A percentile compares a stretch with the other conserved stretches of the same genome.
phyloP scores from a whole-genome alignment of 1,284 basidiomycete genomes.

The Ceratobasidium theobromae region DNA sequence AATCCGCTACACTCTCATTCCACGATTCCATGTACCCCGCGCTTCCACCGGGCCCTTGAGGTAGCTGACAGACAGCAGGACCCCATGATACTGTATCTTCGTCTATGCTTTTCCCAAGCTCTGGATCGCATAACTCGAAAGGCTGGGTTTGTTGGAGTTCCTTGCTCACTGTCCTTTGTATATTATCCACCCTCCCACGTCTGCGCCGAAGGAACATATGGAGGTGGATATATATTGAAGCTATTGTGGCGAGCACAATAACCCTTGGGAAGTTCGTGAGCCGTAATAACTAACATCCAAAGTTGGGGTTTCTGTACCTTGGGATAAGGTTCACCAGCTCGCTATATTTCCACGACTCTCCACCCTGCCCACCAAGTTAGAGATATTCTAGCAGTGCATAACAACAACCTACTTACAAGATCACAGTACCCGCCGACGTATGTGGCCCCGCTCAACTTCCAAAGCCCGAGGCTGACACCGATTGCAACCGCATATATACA shows the following conservation, averaged over 20 bases:
- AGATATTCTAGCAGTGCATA: background rate
- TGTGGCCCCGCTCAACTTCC: background rate
- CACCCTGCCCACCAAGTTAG: background rate
- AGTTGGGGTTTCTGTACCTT: background rate
- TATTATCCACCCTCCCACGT: background rate
- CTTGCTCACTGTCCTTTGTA: background rate
- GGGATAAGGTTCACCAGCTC: constrained; percentile 17
- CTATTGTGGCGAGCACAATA: background rate
- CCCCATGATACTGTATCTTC: too few relatives aligned
- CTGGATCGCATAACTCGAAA: background rate
- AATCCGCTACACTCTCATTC: constrained; percentile 4
- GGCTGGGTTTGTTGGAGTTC: background rate
- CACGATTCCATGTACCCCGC: background rate
- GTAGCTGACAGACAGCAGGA: background rate
- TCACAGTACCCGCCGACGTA: constrained; percentile 18
- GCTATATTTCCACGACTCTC: background rate
- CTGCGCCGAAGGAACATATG: constrained; percentile 2
- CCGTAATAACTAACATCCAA: background rate
- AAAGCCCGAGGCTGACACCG: constrained; percentile 5
- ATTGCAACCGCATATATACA: constrained; percentile 6
- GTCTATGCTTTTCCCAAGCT: background rate
- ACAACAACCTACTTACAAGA: constrained; percentile 1
- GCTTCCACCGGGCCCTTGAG: background rate
- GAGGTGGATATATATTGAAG: constrained; percentile 1
- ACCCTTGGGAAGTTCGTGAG: background rate